Evolutionary conservation across 2,329 filamentous ascomycete species (phyloP).

Genomic region (Fusarium kyushuense): DNA sequence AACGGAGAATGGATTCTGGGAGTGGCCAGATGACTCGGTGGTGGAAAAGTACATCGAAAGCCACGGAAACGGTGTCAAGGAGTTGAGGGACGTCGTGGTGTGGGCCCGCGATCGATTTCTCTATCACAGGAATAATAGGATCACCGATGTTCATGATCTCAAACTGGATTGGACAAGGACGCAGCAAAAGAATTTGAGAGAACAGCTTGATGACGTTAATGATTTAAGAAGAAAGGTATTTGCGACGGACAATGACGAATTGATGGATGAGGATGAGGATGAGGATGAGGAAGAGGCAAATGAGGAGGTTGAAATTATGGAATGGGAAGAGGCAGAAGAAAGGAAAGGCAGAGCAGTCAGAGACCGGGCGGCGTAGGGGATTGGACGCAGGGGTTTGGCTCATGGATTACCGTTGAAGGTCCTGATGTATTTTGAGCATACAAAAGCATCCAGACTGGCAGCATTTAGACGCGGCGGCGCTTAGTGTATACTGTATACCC

Average conservation of each 20-base stretch:
- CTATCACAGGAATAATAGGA: constrained; percentile 5
- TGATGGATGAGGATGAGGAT: not conserved
- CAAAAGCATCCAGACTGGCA: constrained; percentile 20
- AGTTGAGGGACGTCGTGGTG: constrained; percentile 45
- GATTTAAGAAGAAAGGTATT: constrained; percentile 14
- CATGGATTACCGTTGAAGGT: constrained; percentile 7
- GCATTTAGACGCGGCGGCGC: constrained; percentile 40
- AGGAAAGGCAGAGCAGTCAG: not conserved
- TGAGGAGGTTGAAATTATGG: not conserved
- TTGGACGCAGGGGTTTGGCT: not conserved
- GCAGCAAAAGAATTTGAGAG: constrained; percentile 8
- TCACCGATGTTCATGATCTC: constrained; percentile 15
- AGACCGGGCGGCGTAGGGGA: constrained; percentile 4
- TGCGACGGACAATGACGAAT: not conserved
- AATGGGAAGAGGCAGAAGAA: not conserved
- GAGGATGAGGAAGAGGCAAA: not conserved
- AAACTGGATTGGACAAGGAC: constrained; percentile 7
- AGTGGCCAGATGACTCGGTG: constrained; percentile 57
- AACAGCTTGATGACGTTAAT: constrained; percentile 1
- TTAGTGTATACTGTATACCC: constrained; percentile 21
- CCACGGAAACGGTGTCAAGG: constrained; percentile 43
- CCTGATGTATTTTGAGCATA: constrained; percentile 6
- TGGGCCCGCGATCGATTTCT: constrained; percentile 34
- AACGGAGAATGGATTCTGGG: constrained; percentile 44
- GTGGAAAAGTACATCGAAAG: constrained; percentile 52